Base-by-base conservation (phyloP, 169 alveolate genomes). In the Eimeria falciformis region DNA sequence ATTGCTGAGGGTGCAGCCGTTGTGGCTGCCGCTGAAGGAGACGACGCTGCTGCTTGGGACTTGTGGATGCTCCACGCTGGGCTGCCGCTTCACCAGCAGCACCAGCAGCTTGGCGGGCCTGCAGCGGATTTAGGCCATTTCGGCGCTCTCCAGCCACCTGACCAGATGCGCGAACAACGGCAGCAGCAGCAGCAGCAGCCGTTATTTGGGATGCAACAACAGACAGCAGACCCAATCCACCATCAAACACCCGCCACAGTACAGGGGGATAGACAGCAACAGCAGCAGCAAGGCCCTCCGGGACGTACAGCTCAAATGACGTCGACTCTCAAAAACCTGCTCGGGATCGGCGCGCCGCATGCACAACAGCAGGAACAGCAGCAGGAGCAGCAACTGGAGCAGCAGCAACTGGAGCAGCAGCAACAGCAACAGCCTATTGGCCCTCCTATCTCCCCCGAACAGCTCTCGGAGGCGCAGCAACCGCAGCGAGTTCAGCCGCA, bases 241-340 rank as follows among this genome's bases (percentile, higher is more conserved):
- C 82, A 75, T 6, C 66, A 75, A 18, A 58, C 40, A 21, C 66
- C 40, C 21, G 66, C 21, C 40, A 37, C 11, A 40, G 66, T 45
- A 12, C 66, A 37, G 85, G 66, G 46, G 62, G 66, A 75, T 33
- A 58, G 46, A 40, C 84, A 73, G 66, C 62, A 43, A 65, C 85
- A 75, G 85, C 85, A 45, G 66, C 85, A 75, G n/a, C 55, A 47
- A 23, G 37, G 27, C 6, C 55, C 46, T 18, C 40, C 18, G 37
- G 85, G 85, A 2, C 85, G 85, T 75, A 47, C 85, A 6, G 85
- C 85, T n/a, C 85, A 75, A 50, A 75, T 75, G 85, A 75, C 85
- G 5, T 75, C 85, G 0, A 75, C 85, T 12, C 85, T 75, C 14
- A 75, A 75, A n/a, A 75, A 75, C 65, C 85, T 75, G 45, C 85